A percentile compares a stretch with the other conserved stretches of the same genome.
These are phyloP conservation scores for Arabidopsis thaliana DNA, from an alignment of 345 rosid genomes.

Conservation along the genomic window TAIR10.1 NC_003075.7:12438001-12438500, in stretches of 20 bases:
- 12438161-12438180: slow-evolving; percentile 79
- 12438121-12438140: slow-evolving; percentile 46
- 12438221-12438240: slow-evolving; percentile 86
- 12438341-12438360: slow-evolving; percentile 73
- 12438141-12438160: slow-evolving; percentile 79
- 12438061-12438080: not conserved
- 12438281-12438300: slow-evolving; percentile 84
- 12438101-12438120: slow-evolving; percentile 19
- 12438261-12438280: slow-evolving; percentile 88
- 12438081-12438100: slow-evolving; percentile 16
- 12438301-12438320: slow-evolving; percentile 67
- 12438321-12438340: slow-evolving; percentile 83
- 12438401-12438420: slow-evolving; percentile 61
- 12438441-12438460: slow-evolving; percentile 67
- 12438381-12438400: slow-evolving; percentile 68
- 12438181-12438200: slow-evolving; percentile 96
- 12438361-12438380: slow-evolving; percentile 57
- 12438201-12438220: slow-evolving; percentile 93
- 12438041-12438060: slow-evolving; percentile 18
- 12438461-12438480: slow-evolving; percentile 84
- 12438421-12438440: slow-evolving; percentile 75
- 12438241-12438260: slow-evolving; percentile 87
- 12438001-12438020: slow-evolving; percentile 24
- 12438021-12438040: slow-evolving; percentile 1
- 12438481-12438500: slow-evolving; percentile 82